A percentile compares a stretch with the other conserved stretches of the same genome.
Evolutionary conservation across 352 stramenopile species (phyloP).

Genomic region (Thraustotheca clavata): DNA sequence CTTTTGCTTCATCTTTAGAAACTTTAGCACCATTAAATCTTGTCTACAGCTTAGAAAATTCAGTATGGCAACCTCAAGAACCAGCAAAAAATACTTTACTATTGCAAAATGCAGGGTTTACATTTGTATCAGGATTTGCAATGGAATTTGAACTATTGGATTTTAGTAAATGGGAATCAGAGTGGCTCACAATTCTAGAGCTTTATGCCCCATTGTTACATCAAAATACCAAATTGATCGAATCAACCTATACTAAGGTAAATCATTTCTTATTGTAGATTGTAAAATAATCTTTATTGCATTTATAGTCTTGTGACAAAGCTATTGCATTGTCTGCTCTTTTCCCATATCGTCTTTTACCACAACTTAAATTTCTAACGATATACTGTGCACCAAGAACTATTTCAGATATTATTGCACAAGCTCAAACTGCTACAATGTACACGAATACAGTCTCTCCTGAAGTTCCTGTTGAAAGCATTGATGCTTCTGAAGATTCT

Average conservation of each 20-base stretch:
- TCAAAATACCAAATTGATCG: neutral
- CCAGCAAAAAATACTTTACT: neutral
- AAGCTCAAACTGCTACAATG: neutral
- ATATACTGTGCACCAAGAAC: neutral
- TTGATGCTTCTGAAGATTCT: neutral
- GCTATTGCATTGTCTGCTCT: neutral
- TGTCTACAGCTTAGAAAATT: neutral
- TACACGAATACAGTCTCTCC: neutral
- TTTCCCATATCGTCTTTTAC: conserved; percentile 1
- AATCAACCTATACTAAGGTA: neutral
- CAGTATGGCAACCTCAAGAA: neutral
- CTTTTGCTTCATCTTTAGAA: neutral
- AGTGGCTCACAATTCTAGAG: conserved; percentile 4
- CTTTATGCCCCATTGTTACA: neutral
- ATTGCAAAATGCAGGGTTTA: conserved; percentile 3
- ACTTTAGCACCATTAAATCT: neutral
- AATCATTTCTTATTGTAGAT: neutral
- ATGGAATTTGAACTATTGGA: conserved; percentile 17
- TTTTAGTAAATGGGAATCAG: neutral
- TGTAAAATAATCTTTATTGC: neutral
- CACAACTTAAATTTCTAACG: neutral
- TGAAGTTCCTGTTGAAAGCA: neutral
- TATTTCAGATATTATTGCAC: neutral
- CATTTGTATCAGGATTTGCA: conserved; percentile 13
- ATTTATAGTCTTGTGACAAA: conserved; percentile 6